Evolutionary conservation across 106 monocot genomes (phyloP).

Genomic region (Dendrobium officinale): DNA sequence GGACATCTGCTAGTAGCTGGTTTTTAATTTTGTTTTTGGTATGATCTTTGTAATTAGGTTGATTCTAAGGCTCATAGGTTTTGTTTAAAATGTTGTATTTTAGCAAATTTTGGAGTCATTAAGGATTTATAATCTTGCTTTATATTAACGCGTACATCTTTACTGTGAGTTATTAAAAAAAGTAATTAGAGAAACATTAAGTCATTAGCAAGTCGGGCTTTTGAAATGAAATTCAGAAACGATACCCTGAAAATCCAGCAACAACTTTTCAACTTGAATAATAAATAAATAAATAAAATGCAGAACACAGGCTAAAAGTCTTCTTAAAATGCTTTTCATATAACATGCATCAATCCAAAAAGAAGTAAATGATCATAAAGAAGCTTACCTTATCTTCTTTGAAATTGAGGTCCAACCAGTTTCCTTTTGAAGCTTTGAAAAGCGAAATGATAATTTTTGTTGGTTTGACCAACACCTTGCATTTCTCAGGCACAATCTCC

Average conservation of each 20-base stretch:
- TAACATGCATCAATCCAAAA: not conserved
- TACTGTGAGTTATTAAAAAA: too few relatives aligned
- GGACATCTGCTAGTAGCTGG: too few relatives aligned
- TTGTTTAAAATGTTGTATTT: too few relatives aligned
- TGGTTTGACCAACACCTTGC: slow-evolving; percentile 55
- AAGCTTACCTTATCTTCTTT: slow-evolving; percentile 63
- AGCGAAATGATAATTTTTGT: slow-evolving; percentile 55
- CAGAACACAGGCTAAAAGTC: not conserved
- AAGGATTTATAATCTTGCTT: too few relatives aligned
- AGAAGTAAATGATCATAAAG: not conserved
- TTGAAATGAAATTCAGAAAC: not conserved
- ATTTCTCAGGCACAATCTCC: slow-evolving; percentile 59
- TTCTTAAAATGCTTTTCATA: not conserved
- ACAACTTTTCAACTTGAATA: not conserved
- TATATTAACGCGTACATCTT: too few relatives aligned
- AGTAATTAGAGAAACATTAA: too few relatives aligned
- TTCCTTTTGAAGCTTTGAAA: slow-evolving; percentile 57
- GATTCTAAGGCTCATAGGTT: too few relatives aligned
- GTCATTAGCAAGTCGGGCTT: not conserved
- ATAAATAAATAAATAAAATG: not conserved
- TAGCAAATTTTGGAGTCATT: too few relatives aligned
- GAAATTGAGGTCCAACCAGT: slow-evolving; percentile 60
- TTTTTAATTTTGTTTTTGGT: too few relatives aligned
- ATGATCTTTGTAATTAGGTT: too few relatives aligned
- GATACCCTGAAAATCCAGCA: not conserved